Conservation (phyloP, 73 alveolate species). For the Effrenium voratum region DNA sequence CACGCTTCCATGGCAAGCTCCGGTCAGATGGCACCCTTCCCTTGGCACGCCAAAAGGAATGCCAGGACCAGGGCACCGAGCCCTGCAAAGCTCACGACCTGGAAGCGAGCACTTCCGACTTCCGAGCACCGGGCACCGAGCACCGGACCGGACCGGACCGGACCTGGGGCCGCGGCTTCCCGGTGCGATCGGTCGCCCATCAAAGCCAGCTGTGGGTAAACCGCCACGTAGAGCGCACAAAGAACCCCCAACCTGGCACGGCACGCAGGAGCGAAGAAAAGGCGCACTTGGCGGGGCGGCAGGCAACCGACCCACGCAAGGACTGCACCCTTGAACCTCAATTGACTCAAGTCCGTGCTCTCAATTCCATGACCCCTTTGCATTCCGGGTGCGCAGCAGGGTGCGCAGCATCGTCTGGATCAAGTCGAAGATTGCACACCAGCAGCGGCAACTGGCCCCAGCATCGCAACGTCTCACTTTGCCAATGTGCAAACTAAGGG, state of each 20-base stretch:
- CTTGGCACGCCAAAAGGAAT: too few relatives aligned
- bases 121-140: not conserved
- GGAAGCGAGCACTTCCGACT: too few relatives aligned
- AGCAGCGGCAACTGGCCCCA: conserved; percentile 53
- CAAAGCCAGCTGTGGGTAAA: conserved; percentile 9
- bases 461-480: not conserved
- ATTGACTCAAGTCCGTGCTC: not conserved
- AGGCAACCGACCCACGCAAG: conserved; percentile 2
- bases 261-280: too few relatives aligned
- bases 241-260: conserved; percentile 27
- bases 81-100: too few relatives aligned
- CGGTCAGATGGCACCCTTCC: too few relatives aligned
- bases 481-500: not conserved
- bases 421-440: conserved; percentile 66
- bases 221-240: conserved; percentile 9
- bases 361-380: not conserved
- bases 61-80: too few relatives aligned
- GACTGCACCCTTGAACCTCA: not conserved
- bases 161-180: conserved; percentile 7
- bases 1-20: too few relatives aligned
- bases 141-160: not conserved
- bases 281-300: not conserved
- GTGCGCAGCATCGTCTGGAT: not conserved
- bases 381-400: not conserved
- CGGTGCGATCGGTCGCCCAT: not conserved